Conservation (phyloP, 1,284 basidiomycete genomes). For the Phellopilus nigrolimitatus region DNA sequence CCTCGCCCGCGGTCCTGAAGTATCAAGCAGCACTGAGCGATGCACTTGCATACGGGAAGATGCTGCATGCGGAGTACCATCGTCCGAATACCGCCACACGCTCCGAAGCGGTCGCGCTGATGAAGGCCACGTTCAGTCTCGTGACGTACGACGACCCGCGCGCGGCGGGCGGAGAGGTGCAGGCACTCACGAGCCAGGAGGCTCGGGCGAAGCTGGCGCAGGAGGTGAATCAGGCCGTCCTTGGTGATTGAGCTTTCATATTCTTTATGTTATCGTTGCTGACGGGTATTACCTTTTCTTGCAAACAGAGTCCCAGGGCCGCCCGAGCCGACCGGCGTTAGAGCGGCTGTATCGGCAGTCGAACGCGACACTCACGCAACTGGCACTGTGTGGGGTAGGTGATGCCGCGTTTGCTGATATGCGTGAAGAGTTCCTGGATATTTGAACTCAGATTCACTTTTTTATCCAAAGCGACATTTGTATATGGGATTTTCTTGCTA, state of each 20-base stretch:
- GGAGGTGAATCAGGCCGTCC: conserved; percentile 75
- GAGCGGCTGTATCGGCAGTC: conserved; percentile 75
- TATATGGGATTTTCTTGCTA: background rate
- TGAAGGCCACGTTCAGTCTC: conserved; percentile 71
- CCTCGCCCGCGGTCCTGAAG: conserved; percentile 30
- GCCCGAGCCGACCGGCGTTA: conserved; percentile 62
- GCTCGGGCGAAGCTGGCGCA: conserved; percentile 63
- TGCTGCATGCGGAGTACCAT: conserved; percentile 57
- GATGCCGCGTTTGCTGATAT: conserved; percentile 77
- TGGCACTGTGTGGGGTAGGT: conserved; percentile 66
- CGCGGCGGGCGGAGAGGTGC: conserved; percentile 55
- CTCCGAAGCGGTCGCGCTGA: conserved; percentile 55
- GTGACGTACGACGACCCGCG: conserved; percentile 74
- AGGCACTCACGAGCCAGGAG: conserved; percentile 60
- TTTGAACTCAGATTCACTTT: conserved; percentile 10
- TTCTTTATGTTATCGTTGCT: conserved; percentile 1
- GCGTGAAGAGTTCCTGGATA: conserved; percentile 57
- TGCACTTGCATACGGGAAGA: conserved; percentile 67
- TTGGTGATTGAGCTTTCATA: conserved; percentile 43
- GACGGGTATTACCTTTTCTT: conserved; percentile 14
- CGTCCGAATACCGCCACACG: conserved; percentile 44
- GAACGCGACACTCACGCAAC: conserved; percentile 55
- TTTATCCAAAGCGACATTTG: background rate
- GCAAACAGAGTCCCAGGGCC: conserved; percentile 65
- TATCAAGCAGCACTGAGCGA: conserved; percentile 56